Conservation (phyloP, 208 protist genomes). For the Acanthamoeba sp. region DNA sequence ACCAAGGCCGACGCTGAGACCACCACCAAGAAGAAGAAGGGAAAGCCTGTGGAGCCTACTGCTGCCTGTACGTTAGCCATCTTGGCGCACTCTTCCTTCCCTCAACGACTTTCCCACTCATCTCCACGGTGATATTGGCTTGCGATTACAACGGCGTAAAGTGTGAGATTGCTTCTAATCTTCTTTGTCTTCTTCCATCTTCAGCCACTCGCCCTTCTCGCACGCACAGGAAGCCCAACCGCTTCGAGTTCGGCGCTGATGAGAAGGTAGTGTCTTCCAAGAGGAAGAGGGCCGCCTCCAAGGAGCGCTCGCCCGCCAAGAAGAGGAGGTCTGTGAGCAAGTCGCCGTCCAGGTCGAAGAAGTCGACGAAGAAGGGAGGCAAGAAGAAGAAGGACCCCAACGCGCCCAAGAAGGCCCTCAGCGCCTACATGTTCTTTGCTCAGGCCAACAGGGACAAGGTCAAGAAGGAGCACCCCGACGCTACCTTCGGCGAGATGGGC, state of each 20-base stretch:
- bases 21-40: slow-evolving; percentile 21
- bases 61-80: not conserved
- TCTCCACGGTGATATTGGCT: not conserved
- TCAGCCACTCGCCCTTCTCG: not conserved
- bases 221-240: not conserved
- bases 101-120: too few relatives aligned
- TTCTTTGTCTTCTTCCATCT: not conserved
- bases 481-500: slow-evolving; percentile 77
- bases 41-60: not conserved
- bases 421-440: slow-evolving; percentile 79
- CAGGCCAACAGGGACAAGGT: slow-evolving; percentile 69
- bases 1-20: not conserved
- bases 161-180: too few relatives aligned
- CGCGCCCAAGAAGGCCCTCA: slow-evolving; percentile 72
- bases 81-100: not conserved
- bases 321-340: slow-evolving; percentile 50
- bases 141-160: not conserved
- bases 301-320: slow-evolving; percentile 59
- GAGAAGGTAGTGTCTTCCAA: not conserved
- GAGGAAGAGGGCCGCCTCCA: slow-evolving; percentile 31
- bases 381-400: slow-evolving; percentile 80
- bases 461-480: slow-evolving; percentile 75
- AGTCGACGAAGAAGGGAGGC: not conserved
- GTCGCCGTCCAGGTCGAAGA: slow-evolving; percentile 65
- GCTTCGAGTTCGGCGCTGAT: slow-evolving; percentile 41